Conservation (phyloP, 192 early-diverging fungal genomes). For the Coemansia sp. region DNA sequence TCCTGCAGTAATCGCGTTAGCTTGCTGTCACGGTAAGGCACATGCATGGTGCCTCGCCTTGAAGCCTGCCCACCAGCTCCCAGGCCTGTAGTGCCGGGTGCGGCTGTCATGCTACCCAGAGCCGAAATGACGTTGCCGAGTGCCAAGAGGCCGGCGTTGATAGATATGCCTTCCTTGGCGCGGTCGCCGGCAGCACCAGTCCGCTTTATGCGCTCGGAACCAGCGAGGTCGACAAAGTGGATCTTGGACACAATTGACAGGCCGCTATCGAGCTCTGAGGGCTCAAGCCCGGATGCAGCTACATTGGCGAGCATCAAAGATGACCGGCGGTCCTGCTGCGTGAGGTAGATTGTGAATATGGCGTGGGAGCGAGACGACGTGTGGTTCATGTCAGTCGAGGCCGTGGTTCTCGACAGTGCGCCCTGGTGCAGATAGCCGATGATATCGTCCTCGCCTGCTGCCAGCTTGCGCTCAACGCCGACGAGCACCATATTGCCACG, state of each 20-base stretch:
- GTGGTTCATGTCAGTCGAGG: slow-evolving; percentile 96
- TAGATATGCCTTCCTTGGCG: slow-evolving; percentile 94
- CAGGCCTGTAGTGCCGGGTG: not conserved
- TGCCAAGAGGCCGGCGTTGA: slow-evolving; percentile 93
- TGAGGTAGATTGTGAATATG: slow-evolving; percentile 85
- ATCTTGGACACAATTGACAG: slow-evolving; percentile 76
- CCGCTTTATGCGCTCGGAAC: slow-evolving; percentile 92
- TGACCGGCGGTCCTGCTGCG: slow-evolving; percentile 72
- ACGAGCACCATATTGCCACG: slow-evolving; percentile 85
- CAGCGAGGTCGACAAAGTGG: slow-evolving; percentile 98
- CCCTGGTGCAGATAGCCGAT: slow-evolving; percentile 69
- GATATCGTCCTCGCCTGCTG: slow-evolving; percentile 62
- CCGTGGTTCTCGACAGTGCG: slow-evolving; percentile 76
- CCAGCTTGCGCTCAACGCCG: slow-evolving; percentile 80
- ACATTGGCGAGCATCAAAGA: not conserved
- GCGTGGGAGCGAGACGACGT: slow-evolving; percentile 94
- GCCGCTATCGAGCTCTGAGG: slow-evolving; percentile 15
- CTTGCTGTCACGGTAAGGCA: slow-evolving; percentile 98
- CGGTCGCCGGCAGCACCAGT: slow-evolving; percentile 94
- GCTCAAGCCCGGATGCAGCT: not conserved
- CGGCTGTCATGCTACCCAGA: slow-evolving; percentile 64
- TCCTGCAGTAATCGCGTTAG: slow-evolving; percentile 95
- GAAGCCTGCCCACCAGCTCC: slow-evolving; percentile 9
- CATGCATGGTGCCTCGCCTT: slow-evolving; percentile 59
- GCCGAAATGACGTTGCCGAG: slow-evolving; percentile 98